A percentile compares a stretch with the other conserved stretches of the same genome.
phyloP scores from a whole-genome alignment of 768 basidiomycete species.

The Suillus plorans region DNA sequence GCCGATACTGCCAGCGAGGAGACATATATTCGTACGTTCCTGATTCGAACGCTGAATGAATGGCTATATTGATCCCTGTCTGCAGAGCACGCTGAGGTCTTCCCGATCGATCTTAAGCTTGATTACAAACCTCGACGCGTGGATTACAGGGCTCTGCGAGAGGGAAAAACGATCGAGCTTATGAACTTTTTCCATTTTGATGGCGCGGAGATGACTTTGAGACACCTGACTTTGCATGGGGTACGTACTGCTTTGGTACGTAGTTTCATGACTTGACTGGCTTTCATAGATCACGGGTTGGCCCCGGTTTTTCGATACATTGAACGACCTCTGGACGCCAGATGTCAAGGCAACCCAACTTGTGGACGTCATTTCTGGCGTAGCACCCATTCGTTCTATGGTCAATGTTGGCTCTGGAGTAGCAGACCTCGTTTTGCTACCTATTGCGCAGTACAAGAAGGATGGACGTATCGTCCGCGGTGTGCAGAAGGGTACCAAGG shows the following conservation, averaged over 20 bases:
- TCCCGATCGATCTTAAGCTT: slow-evolving; percentile 91
- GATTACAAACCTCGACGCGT: slow-evolving; percentile 99
- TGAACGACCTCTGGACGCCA: slow-evolving; percentile 99
- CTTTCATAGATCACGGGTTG: slow-evolving; percentile 81
- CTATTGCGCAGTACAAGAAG: slow-evolving; percentile 97
- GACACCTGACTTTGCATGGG: slow-evolving; percentile 89
- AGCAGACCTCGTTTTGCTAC: slow-evolving; percentile 92
- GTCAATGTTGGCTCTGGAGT: slow-evolving; percentile 98
- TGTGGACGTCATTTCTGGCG: slow-evolving; percentile 94
- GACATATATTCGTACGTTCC: slow-evolving; percentile 69
- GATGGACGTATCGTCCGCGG: slow-evolving; percentile 92
- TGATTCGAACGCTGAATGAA: slow-evolving; percentile 1
- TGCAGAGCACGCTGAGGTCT: slow-evolving; percentile 89
- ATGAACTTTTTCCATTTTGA: slow-evolving; percentile 99
- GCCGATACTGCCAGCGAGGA: slow-evolving; percentile 43
- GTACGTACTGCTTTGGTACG: slow-evolving; percentile 48
- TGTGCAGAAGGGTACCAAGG: slow-evolving; percentile 89
- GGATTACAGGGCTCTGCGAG: slow-evolving; percentile 86
- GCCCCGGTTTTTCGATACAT: slow-evolving; percentile 80
- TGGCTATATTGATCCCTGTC: slow-evolving; percentile 8
- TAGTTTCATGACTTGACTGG: background rate
- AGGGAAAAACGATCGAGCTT: slow-evolving; percentile 91
- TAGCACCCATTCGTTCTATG: slow-evolving; percentile 92
- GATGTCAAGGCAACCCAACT: slow-evolving; percentile 99
- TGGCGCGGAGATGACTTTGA: slow-evolving; percentile 95